Percentiles rank a stretch among this genome's conserved stretches.
Evolutionary conservation across 768 basidiomycete species (phyloP).

Genomic region (Hysterangium stoloniferum): DNA sequence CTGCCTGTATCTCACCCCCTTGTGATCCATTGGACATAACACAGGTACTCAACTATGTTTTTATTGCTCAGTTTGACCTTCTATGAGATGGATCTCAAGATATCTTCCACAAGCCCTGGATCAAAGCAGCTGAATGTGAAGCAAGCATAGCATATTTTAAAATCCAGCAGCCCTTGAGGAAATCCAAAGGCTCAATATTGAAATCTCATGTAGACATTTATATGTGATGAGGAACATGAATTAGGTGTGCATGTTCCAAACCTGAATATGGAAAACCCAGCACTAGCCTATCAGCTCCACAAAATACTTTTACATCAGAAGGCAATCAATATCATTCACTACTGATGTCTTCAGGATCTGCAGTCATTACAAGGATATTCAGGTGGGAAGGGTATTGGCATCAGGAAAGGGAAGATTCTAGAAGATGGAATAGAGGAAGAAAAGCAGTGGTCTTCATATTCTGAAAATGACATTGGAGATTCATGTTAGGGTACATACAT

Average conservation of each 20-base stretch:
- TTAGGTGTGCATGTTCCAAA: not conserved
- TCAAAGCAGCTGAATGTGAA: conserved; percentile 30
- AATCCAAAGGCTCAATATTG: conserved; percentile 24
- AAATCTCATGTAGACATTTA: conserved; percentile 22
- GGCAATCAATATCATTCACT: too few species aligned
- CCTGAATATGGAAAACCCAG: not conserved
- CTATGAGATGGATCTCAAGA: conserved; percentile 24
- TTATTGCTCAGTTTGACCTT: conserved; percentile 24
- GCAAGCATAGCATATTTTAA: conserved; percentile 23
- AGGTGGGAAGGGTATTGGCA: too few species aligned
- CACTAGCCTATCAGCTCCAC: not conserved
- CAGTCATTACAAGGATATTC: too few species aligned
- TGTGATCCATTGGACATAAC: conserved; percentile 13
- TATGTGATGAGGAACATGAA: conserved; percentile 21
- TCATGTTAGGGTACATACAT: too few species aligned
- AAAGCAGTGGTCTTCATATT: too few species aligned
- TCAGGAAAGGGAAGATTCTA: too few species aligned
- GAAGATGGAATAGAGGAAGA: too few species aligned
- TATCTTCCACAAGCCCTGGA: conserved; percentile 24
- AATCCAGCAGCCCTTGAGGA: conserved; percentile 28
- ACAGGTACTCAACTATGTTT: conserved; percentile 12
- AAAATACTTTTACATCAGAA: too few species aligned
- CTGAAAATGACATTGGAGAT: too few species aligned
- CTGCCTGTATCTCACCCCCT: conserved; percentile 13
- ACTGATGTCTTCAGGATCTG: too few species aligned